These are phyloP conservation scores for Tulasnella sp. DNA, from an alignment of 768 basidiomycete species.

Conservation along the genomic window DNA sequence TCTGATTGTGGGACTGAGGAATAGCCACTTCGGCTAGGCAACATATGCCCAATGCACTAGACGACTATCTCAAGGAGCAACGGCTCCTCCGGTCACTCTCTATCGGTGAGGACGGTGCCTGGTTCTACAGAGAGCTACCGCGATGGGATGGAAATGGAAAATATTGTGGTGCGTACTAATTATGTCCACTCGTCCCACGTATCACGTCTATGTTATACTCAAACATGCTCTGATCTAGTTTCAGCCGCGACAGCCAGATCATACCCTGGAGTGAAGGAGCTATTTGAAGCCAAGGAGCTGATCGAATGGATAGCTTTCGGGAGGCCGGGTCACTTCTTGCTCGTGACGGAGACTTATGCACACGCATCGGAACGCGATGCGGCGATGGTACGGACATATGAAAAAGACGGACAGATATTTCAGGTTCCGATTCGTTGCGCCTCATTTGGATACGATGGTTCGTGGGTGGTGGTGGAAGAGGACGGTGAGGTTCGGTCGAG, in stretches of 20 bases:
- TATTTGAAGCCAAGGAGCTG: background rate
- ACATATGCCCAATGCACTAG: background rate
- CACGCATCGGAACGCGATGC: background rate
- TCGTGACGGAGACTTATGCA: background rate
- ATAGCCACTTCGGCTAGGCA: background rate
- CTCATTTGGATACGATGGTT: background rate
- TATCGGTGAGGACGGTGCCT: conserved; percentile 2
- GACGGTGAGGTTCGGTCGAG: background rate
- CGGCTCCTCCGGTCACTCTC: background rate
- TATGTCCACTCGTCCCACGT: too few relatives aligned
- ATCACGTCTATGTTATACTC: too few relatives aligned
- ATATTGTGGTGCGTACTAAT: background rate
- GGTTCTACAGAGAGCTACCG: conserved; percentile 1
- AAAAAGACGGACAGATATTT: background rate
- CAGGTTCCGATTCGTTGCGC: conserved; percentile 1
- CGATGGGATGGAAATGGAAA: background rate
- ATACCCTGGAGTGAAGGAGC: background rate
- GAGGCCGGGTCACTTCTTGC: background rate
- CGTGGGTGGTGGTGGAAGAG: conserved; percentile 3
- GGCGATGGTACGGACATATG: background rate
- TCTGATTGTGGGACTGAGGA: too few relatives aligned
- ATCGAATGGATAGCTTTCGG: conserved; percentile 10
- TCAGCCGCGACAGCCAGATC: background rate
- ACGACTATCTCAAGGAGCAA: background rate
- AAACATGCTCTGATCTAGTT: background rate